Evolutionary conservation across 2,329 filamentous ascomycete species (phyloP), one percentile per base, ranked within the genome.

Genomic region (Paracorniculantispora psalliotae): DNA sequence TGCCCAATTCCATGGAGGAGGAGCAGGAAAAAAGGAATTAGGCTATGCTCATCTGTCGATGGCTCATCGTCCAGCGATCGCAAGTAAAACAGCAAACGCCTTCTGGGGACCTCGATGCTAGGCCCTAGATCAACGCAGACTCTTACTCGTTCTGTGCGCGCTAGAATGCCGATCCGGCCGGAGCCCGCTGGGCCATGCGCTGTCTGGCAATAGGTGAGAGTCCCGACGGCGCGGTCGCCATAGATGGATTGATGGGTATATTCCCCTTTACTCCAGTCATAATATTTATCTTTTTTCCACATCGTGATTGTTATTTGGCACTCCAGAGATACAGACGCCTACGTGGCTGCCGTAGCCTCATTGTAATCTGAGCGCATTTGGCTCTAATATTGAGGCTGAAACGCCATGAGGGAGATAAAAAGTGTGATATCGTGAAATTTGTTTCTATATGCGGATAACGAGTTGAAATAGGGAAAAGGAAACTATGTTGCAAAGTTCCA

Each of bases 401-500:
- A 44, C 6, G 4, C 17, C 7, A 19, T 8, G 21, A 4, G 41
- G 41, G 17, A 44, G 21, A 15, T 5, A 4, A 13, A 37, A 3
- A 37, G n/a, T 12, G 23, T 46, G 21, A 26, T 17, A 26, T 15
- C 21, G 12, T 15, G 28, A 33, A 33, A n/a, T 25, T 13, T 39
- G 26, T 26, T 30, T 51, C 48, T 51, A n/a, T 49, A 17, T 10
- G 41, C 19, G 9, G 21, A n/a, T 2, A 48, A 30, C 26, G n/a
- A 17, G 8, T n/a, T 21, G 10, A 23, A 25, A 10, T 8, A 23
- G 8, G 7, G 0, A 9, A 1, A 26, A 55, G 26, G 1, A n/a
- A 30, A 4, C 17, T 28, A 53, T 3, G 15, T n/a, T 2, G 35
- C 13, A 46, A 70, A 75, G 0, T 62, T 67, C 78, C 78, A 81